Base-by-base conservation (phyloP, 2,329 filamentous ascomycete genomes). In the Fusarium camptoceras region DNA sequence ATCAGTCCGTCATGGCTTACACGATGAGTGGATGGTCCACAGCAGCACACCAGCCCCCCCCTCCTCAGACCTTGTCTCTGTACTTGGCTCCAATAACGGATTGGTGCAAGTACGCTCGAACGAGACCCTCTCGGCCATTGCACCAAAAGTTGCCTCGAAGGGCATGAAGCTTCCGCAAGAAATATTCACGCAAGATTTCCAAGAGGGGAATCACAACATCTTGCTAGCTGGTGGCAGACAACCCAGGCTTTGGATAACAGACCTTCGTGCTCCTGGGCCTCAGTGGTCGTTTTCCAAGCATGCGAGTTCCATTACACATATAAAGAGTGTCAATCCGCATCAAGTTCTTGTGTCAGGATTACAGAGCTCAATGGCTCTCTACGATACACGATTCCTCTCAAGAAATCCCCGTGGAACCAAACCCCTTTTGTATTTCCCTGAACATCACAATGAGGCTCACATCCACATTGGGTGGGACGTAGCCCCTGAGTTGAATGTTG, bases 341-440 rank as follows among this genome's bases (percentile, higher is more conserved):
- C 83, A 85, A 46, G 78, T 89, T 22, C 78, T 91, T 4, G 84
- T 85, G 6, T 83, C 86, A 0, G 87, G 88, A 2, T 77, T 88
- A 3, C 72, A 77, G 31, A 82, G 81, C 73, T 79, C 73, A 55
- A 85, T 91, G 79, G 80, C 81, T 2, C 77, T 89, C 8, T 91
- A 89, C 71, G 89, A 91, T 66, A 65, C 86, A 31, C 86, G 89
- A 3, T 87, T 82, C 68, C 54, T 72, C 24, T 58, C 46, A 43
- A 41, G 55, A 41, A 63, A 62, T 8, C 46, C 69, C 3, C 72
- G 73, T 54, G 66, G 72, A 8, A 73, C 77, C 1, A 65, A 50
- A 8, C 82, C 87, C 0, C 71, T 87, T 3, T 73, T 89, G 11
- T 55, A 55, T 1, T 89, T 90, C 61, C 78, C 81, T 0, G 80